phyloP scores from a whole-genome alignment of 2,329 filamentous ascomycete genomes.

The Colletotrichum sp. region DNA sequence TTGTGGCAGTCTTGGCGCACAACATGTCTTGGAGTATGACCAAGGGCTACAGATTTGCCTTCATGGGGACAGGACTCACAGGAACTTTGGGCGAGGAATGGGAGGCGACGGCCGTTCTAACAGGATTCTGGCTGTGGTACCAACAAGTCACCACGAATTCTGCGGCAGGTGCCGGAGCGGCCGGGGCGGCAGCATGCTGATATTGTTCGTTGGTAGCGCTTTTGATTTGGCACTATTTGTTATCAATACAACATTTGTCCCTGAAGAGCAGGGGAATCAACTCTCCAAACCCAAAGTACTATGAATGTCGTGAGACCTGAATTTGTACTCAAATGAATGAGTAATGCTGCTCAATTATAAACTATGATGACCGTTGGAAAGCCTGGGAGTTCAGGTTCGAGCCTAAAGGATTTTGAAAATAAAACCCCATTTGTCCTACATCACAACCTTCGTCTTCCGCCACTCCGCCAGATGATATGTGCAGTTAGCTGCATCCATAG shows the following conservation, averaged over 20 bases:
- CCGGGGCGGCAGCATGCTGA: background rate
- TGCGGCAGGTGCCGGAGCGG: background rate
- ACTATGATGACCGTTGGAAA: fast-evolving
- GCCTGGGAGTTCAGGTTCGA: background rate
- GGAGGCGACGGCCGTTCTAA: background rate
- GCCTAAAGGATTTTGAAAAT: background rate
- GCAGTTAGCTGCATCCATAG: background rate
- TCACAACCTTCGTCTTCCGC: fast-evolving
- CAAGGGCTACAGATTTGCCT: slow-evolving; percentile 11
- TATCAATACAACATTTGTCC: background rate
- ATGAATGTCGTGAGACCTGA: too few relatives aligned
- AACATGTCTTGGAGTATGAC: slow-evolving; percentile 17
- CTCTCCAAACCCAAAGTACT: fast-evolving
- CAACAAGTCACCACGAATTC: background rate
- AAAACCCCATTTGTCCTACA: fast-evolving
- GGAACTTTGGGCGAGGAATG: slow-evolving; percentile 16
- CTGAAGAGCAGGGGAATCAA: background rate
- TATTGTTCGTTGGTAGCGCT: background rate
- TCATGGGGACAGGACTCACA: slow-evolving; percentile 19
- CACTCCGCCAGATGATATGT: background rate
- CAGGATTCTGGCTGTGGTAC: slow-evolving; percentile 12
- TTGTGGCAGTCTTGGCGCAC: slow-evolving; percentile 20
- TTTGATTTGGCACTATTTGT: fast-evolving
- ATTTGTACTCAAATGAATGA: too few relatives aligned
- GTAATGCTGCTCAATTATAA: fast-evolving